Evolutionary conservation across 2,329 filamentous ascomycete species (phyloP).

Genomic region (Tolypocladium tropicale): DNA sequence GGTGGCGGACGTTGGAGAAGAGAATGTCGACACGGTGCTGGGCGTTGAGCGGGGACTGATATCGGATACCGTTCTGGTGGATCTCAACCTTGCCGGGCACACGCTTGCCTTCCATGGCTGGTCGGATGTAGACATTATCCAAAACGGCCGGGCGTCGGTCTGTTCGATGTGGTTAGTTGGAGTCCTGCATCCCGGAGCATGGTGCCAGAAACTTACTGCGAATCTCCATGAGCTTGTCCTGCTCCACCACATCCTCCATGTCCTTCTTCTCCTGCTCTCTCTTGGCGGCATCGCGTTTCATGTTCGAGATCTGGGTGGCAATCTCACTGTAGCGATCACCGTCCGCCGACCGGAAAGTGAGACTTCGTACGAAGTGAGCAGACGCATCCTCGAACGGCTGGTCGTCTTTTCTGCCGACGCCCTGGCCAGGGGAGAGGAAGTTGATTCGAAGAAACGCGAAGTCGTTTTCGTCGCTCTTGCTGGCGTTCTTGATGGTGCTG

Average conservation of each 20-base stretch:
- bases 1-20: conserved; percentile 96
- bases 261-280: conserved; percentile 99
- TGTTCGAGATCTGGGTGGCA: conserved; percentile 83
- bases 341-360: conserved; percentile 90
- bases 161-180: conserved; percentile 36
- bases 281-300: conserved; percentile 87
- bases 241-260: conserved; percentile 97
- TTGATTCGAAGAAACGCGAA: conserved; percentile 94
- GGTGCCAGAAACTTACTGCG: conserved; percentile 51
- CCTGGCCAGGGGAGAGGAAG: conserved; percentile 92
- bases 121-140: conserved; percentile 91
- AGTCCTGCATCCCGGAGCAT: neutral
- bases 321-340: conserved; percentile 84
- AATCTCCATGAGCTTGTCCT: conserved; percentile 93
- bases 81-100: conserved; percentile 95
- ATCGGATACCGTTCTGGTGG: conserved; percentile 97
- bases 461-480: conserved; percentile 91
- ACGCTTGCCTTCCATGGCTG: conserved; percentile 91
- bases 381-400: conserved; percentile 95
- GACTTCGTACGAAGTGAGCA: conserved; percentile 88
- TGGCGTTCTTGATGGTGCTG: conserved; percentile 95
- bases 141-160: conserved; percentile 83
- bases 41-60: conserved; percentile 69
- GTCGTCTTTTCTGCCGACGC: conserved; percentile 93
- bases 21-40: conserved; percentile 85